A percentile compares a stretch with the other conserved stretches of the same genome.
Conservation (phyloP, 306 rosid genomes). For the Dalbergia oliveri region DNA sequence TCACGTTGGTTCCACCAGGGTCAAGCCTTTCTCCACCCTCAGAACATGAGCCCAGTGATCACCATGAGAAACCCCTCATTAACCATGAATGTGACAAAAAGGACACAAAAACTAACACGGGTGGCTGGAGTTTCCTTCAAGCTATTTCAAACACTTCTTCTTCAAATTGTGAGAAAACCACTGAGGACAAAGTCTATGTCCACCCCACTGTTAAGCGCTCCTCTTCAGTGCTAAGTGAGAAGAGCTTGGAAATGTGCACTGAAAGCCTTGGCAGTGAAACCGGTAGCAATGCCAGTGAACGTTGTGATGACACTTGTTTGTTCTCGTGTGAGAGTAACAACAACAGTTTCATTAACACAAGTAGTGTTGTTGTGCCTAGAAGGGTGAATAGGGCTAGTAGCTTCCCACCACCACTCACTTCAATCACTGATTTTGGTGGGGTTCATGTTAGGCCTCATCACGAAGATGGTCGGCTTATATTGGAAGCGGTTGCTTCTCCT, state of each 20-base stretch:
- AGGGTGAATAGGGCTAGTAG: constrained; percentile 38
- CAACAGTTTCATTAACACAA: not conserved
- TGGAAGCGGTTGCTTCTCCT: constrained; percentile 62
- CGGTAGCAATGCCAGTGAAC: constrained; percentile 62
- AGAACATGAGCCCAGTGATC: not conserved
- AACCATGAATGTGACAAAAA: constrained; percentile 32
- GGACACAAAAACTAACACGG: not conserved
- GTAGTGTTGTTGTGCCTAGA: constrained; percentile 17
- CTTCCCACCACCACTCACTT: constrained; percentile 84
- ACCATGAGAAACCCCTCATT: constrained; percentile 21
- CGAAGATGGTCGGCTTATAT: constrained; percentile 78
- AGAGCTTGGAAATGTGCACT: constrained; percentile 90
- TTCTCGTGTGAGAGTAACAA: constrained; percentile 36
- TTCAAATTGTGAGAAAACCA: constrained; percentile 30
- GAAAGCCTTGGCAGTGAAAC: constrained; percentile 86
- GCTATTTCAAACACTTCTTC: constrained; percentile 40
- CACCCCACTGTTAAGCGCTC: constrained; percentile 66
- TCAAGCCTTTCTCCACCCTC: constrained; percentile 30
- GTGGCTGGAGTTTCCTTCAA: constrained; percentile 65
- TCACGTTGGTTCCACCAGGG: constrained; percentile 60
- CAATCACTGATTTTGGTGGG: constrained; percentile 64
- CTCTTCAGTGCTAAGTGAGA: constrained; percentile 62
- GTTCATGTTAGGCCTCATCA: constrained; percentile 70
- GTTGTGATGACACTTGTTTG: constrained; percentile 47
- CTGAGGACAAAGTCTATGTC: constrained; percentile 56